Conservation (phyloP, 2,329 filamentous ascomycete species). For the Exserohilum turcica region DNA sequence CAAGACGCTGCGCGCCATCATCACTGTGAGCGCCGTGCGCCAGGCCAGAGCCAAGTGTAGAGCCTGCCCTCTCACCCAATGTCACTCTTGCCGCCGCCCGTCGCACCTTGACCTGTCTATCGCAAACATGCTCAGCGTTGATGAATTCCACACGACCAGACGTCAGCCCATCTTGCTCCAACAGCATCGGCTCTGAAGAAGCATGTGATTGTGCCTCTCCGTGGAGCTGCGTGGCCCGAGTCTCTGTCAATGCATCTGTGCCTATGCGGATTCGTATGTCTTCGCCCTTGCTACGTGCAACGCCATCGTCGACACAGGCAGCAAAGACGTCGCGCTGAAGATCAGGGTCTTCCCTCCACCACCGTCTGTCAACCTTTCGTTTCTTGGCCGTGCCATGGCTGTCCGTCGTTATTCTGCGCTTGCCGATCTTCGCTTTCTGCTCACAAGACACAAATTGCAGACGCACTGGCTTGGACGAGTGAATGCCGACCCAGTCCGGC, state of each 20-base stretch:
- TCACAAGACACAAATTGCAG: slow-evolving; percentile 33
- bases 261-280: slow-evolving; percentile 46
- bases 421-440: slow-evolving; percentile 41
- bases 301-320: slow-evolving; percentile 16
- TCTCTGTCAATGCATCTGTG: slow-evolving; percentile 40
- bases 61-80: slow-evolving; percentile 1
- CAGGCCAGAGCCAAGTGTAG: slow-evolving; percentile 19
- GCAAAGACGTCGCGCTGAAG: slow-evolving; percentile 3
- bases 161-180: slow-evolving; percentile 32
- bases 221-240: slow-evolving; percentile 19
- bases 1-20: slow-evolving; percentile 25
- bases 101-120: slow-evolving; percentile 4
- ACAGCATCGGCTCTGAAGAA: slow-evolving; percentile 45
- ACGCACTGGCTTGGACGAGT: slow-evolving; percentile 34
- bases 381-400: slow-evolving; percentile 5
- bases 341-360: neutral
- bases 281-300: slow-evolving; percentile 18
- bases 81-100: neutral
- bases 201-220: slow-evolving; percentile 15
- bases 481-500: slow-evolving; percentile 45
- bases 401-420: slow-evolving; percentile 35
- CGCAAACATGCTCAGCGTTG: neutral
- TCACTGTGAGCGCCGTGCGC: slow-evolving; percentile 21
- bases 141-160: neutral
- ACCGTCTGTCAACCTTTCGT: neutral